Conservation (phyloP, 1,284 basidiomycete genomes). For the Mycosarcoma mackinlayi region DNA sequence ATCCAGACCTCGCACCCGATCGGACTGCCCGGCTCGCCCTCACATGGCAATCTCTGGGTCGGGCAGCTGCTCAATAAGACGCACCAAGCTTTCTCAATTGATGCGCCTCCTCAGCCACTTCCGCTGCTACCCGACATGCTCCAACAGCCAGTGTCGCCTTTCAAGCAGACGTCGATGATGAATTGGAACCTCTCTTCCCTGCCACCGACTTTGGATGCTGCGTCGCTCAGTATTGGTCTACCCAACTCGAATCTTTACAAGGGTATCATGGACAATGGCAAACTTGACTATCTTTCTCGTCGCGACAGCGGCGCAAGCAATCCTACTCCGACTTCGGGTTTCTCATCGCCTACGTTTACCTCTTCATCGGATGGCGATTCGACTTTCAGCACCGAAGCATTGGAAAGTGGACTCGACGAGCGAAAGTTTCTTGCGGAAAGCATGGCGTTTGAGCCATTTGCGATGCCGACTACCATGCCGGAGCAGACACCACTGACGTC, state of each 20-base stretch:
- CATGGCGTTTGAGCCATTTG: slow-evolving; percentile 43
- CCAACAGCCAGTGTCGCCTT: slow-evolving; percentile 39
- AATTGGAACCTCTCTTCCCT: slow-evolving; percentile 32
- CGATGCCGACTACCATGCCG: slow-evolving; percentile 8
- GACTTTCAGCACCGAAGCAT: slow-evolving; percentile 27
- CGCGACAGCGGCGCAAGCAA: slow-evolving; percentile 12
- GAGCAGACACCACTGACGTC: slow-evolving; percentile 41
- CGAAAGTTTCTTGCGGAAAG: slow-evolving; percentile 29
- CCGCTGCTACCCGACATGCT: slow-evolving; percentile 19
- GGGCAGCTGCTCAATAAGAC: slow-evolving; percentile 42
- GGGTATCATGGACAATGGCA: slow-evolving; percentile 20
- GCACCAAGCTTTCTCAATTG: slow-evolving; percentile 12
- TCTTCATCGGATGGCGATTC: slow-evolving; percentile 41
- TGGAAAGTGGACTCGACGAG: slow-evolving; percentile 27
- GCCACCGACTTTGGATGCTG: slow-evolving; percentile 22
- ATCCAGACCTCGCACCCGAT: slow-evolving; percentile 38
- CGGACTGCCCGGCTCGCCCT: slow-evolving; percentile 1
- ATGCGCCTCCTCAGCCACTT: slow-evolving; percentile 12
- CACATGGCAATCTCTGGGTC: slow-evolving; percentile 34
- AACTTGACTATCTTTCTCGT: slow-evolving; percentile 21
- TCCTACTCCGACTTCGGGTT: slow-evolving; percentile 18
- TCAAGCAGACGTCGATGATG: slow-evolving; percentile 48
- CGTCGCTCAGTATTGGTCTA: slow-evolving; percentile 18
- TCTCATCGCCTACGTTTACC: slow-evolving; percentile 37
- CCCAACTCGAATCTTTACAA: slow-evolving; percentile 5